Base-by-base conservation (phyloP, 768 basidiomycete species). In the Imleria badia region DNA sequence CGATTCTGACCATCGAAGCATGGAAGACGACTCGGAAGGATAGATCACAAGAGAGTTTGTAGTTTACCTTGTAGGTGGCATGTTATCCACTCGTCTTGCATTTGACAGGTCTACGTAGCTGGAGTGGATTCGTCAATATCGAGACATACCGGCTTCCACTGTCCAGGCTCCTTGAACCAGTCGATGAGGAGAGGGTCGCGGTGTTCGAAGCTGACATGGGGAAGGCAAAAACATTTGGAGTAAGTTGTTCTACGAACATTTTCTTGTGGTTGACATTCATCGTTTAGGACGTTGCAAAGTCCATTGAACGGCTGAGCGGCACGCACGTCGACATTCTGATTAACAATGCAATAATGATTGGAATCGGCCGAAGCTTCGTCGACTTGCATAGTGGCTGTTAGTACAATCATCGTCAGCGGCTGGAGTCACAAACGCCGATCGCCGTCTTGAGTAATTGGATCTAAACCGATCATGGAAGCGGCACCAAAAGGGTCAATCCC, bases 371-470 rank as follows among this genome's bases (percentile, higher is more conserved):
- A 40, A 52, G 51, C 14, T 52, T 52, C 36, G 44, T 33, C 13
- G n/a, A n/a, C n/a, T n/a, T n/a, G n/a, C n/a, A n/a, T n/a, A n/a
- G n/a, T n/a, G n/a, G n/a, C n/a, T n/a, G n/a, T n/a, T n/a, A n/a
- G n/a, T n/a, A n/a, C n/a, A n/a, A n/a, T n/a, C n/a, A 31, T 43
- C 19, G 19, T 42, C 54, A 38, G 14, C 42, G n/a, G 23, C 1
- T 3, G 19, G 23, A 45, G 10, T 9, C 33, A 39, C 71, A 54
- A 50, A 86, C 88, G 83, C 98, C 94, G 64, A 98, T 88, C 17
- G 97, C 95, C 9, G 95, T 99, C 81, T 98, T 98, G 67, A 96
- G 76, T 10, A 87, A 97, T 79, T 98, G 96, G 34, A 96, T 88
- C 89, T 88, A 59, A 2, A 26, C 19, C 2, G 0, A 17, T 60